Base-by-base conservation (phyloP, 345 rosid species). In the Punica granatum region DNA sequence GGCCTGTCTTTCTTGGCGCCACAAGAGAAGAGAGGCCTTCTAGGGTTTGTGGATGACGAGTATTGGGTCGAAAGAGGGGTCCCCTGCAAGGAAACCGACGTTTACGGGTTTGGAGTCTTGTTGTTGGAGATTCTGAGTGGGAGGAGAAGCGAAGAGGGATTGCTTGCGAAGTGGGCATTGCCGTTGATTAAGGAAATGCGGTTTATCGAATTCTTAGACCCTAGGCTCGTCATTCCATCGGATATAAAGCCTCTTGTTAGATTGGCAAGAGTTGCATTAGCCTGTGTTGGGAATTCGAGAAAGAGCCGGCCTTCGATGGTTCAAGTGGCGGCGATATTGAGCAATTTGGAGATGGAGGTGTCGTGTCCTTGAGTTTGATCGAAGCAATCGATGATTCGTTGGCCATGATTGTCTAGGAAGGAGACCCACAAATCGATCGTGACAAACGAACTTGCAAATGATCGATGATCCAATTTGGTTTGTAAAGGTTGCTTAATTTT, bases 21-120 rank as follows among this genome's bases (percentile, higher is more conserved):
- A 7, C 72, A 72, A 21, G 88, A 89, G 76, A 86, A 72, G 39
- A 81, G 75, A 44, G 92, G 84, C 63, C 51, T 85, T 15, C 54
- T 31, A 18, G 86, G 90, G 60, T 82, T 78, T 34, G 78, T 82
- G 6, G 98, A 92, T 56, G 94, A 84, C 39, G 94, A 89, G 32
- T 83, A 83, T 68, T 84, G 88, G 87, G 54, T 25, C 13, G 68
- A 44, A 19, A 65, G 78, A 7, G 73, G 71, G 3, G 83, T 79
- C 3, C 76, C 79, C 66, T 79, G 86, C 62, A 92, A 83, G 71
- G 96, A 79, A 74, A 81, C 87, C 30, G 98, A 90, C 64, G 88
- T 92, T 41, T 92, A 80, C 51, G 90, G 96, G 30, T 90, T 79
- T 67, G 98, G 98, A 37, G 89, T 92, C 75, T 83, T 90, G 37